phyloP scores from a whole-genome alignment of 148 eudicot genomes.

The Vaccinium corymbosum region DNA sequence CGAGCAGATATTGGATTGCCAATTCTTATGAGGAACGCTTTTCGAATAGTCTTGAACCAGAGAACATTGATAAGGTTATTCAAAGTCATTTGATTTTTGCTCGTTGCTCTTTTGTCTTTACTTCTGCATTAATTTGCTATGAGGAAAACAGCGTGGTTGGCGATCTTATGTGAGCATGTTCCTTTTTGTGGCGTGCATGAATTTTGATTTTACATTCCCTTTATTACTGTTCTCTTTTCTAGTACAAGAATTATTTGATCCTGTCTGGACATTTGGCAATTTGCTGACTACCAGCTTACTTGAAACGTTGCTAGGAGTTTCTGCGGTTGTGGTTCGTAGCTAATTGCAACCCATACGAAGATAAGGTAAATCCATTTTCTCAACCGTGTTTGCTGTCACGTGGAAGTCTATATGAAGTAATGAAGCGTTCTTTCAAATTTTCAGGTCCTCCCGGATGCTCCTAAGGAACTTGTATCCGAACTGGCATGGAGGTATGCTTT shows the following conservation, averaged over 20 bases:
- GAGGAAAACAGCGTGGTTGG: background rate
- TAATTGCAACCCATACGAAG: conserved; percentile 88
- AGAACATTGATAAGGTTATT: conserved; percentile 83
- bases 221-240: background rate
- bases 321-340: conserved; percentile 94
- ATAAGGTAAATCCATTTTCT: conserved; percentile 48
- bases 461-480: conserved; percentile 86
- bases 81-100: background rate
- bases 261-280: background rate
- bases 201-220: background rate
- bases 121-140: conserved; percentile 1
- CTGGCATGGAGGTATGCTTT: conserved; percentile 84
- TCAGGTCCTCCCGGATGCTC: conserved; percentile 93
- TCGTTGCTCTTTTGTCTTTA: background rate
- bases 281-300: conserved; percentile 11
- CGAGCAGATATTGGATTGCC: conserved; percentile 96
- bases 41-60: conserved; percentile 79
- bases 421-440: background rate
- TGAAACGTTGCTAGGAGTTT: conserved; percentile 60
- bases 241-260: background rate
- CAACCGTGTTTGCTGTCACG: background rate
- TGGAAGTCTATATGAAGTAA: conserved; percentile 4
- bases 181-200: background rate
- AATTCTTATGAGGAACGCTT: conserved; percentile 68
- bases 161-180: background rate